Evolutionary conservation across 2,329 filamentous ascomycete species (phyloP).

Genomic region (Parastagonospora nodorum): DNA sequence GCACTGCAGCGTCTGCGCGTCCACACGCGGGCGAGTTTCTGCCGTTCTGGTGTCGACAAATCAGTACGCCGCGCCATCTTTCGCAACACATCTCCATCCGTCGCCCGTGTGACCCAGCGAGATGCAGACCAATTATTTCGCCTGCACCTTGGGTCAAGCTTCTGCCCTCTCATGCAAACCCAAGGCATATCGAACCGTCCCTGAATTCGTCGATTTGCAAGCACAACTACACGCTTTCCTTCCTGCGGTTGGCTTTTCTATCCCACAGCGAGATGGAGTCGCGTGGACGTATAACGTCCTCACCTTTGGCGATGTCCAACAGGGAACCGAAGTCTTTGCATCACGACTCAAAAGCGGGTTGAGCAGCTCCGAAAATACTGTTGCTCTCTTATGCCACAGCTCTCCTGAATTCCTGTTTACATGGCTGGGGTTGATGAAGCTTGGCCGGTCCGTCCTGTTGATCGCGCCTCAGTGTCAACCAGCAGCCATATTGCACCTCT

Average conservation of each 20-base stretch:
- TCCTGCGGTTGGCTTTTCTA: slow-evolving; percentile 59
- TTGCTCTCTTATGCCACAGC: slow-evolving; percentile 63
- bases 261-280: slow-evolving; percentile 22
- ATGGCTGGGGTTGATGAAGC: slow-evolving; percentile 64
- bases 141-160: slow-evolving; percentile 65
- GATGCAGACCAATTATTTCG: slow-evolving; percentile 60
- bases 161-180: slow-evolving; percentile 41
- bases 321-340: slow-evolving; percentile 46
- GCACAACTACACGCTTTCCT: slow-evolving; percentile 45
- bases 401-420: slow-evolving; percentile 62
- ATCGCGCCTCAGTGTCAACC: slow-evolving; percentile 58
- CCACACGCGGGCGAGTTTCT: background rate
- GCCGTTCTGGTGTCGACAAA: background rate
- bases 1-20: background rate
- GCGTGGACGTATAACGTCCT: slow-evolving; percentile 39
- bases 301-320: slow-evolving; percentile 44
- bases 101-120: background rate
- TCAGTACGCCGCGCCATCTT: background rate
- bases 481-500: slow-evolving; percentile 59
- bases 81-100: background rate
- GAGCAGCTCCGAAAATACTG: slow-evolving; percentile 29
- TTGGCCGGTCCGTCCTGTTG: slow-evolving; percentile 61
- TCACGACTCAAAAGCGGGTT: slow-evolving; percentile 27
- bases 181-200: slow-evolving; percentile 53
- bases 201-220: slow-evolving; percentile 57